A percentile compares a stretch with the other conserved stretches of the same genome.
These are phyloP conservation scores for Chalara sp. DNA, from an alignment of 2,329 filamentous ascomycete species.

Conservation along the genomic window DNA sequence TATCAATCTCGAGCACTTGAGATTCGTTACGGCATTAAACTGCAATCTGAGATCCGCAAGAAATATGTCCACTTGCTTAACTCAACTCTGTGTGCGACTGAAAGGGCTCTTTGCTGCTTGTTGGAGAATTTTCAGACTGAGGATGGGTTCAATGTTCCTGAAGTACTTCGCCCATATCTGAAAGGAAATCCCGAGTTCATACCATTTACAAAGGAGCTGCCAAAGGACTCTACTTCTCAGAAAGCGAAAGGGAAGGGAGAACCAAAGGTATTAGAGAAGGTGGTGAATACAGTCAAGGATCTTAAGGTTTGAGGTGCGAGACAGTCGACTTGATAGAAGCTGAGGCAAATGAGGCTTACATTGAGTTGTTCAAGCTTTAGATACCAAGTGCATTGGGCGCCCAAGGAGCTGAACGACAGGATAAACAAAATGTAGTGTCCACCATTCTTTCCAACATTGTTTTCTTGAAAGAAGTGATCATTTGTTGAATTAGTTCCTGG, in stretches of 20 bases:
- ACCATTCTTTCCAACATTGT: too few relatives aligned
- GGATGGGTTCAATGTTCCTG: conserved; percentile 75
- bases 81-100: conserved; percentile 83
- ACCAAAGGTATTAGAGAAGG: conserved; percentile 26
- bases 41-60: conserved; percentile 77
- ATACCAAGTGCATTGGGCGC: too few relatives aligned
- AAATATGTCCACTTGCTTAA: conserved; percentile 93
- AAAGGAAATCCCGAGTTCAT: conserved; percentile 86
- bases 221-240: conserved; percentile 63
- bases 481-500: too few relatives aligned
- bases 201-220: conserved; percentile 78
- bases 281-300: conserved; percentile 25
- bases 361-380: too few relatives aligned
- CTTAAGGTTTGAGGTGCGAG: conserved; percentile 17
- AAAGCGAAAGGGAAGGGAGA: conserved; percentile 37
- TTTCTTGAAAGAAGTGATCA: too few relatives aligned
- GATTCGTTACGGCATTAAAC: conserved; percentile 85
- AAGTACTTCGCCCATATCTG: conserved; percentile 81
- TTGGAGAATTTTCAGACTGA: conserved; percentile 96
- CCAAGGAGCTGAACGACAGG: too few relatives aligned
- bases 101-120: conserved; percentile 86
- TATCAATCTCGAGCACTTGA: conserved; percentile 94
- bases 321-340: too few relatives aligned
- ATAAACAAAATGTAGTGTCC: too few relatives aligned
- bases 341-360: too few relatives aligned